Percentiles rank a stretch among this genome's conserved stretches.
phyloP scores from a whole-genome alignment of 257 asterid genomes.

The Solanum chiquidenum region DNA sequence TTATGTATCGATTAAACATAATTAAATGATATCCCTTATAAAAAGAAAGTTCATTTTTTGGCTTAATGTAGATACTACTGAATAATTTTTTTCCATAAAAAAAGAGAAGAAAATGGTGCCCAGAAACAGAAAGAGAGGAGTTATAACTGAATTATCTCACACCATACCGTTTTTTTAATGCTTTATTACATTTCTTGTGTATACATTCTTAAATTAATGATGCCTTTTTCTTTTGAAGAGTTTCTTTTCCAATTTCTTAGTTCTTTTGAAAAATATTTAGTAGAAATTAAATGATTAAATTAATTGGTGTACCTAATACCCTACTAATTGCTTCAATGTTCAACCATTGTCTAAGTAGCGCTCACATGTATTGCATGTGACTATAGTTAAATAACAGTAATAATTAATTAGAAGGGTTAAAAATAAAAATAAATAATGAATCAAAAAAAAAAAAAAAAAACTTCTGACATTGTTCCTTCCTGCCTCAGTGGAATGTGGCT shows the following conservation, averaged over 20 bases:
- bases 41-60: not conserved
- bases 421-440: not conserved
- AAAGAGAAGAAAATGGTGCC: not conserved
- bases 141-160: not conserved
- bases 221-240: not conserved
- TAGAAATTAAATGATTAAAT: not conserved
- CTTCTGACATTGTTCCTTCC: not conserved
- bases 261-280: not conserved
- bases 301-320: not conserved
- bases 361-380: not conserved
- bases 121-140: not conserved
- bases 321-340: not conserved
- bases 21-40: not conserved
- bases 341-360: not conserved
- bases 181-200: not conserved
- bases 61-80: not conserved
- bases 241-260: not conserved
- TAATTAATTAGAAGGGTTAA: not conserved
- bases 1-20: not conserved
- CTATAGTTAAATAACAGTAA: not conserved
- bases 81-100: not conserved
- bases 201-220: not conserved
- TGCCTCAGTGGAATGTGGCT: not conserved
- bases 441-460: not conserved
- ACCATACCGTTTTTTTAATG: not conserved